Percentiles rank a stretch among this genome's conserved stretches.
phyloP scores from a whole-genome alignment of 73 alveolate species.

The Loxodes magnus region DNA sequence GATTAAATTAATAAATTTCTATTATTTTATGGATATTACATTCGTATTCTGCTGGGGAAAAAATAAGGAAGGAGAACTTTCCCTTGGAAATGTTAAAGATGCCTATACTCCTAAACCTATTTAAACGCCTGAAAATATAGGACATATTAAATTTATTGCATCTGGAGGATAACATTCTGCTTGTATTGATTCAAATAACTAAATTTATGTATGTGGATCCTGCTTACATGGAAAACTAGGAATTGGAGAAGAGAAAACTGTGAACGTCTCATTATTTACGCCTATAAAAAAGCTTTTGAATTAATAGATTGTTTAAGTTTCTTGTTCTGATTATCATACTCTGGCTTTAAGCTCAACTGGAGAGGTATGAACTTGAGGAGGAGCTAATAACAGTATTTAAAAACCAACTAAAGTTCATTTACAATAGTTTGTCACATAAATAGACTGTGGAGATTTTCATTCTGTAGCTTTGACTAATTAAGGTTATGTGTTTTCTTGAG shows the following conservation, averaged over 20 bases:
- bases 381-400: no score
- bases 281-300: conserved; percentile 32
- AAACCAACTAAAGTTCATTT: conserved; percentile 52
- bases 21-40: no score
- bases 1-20: no score
- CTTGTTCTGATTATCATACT: conserved; percentile 83
- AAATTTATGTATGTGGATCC: conserved; percentile 67
- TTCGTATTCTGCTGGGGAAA: conserved; percentile 83
- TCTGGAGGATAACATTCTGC: conserved; percentile 80
- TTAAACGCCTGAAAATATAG: conserved; percentile 36
- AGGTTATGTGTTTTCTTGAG: conserved; percentile 93
- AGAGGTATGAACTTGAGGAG: conserved; percentile 90
- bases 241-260: conserved; percentile 25
- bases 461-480: conserved; percentile 83
- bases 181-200: conserved; percentile 54
- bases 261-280: conserved; percentile 30
- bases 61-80: conserved; percentile 81
- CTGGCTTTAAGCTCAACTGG: conserved; percentile 69
- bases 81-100: conserved; percentile 57
- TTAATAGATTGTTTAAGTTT: conserved; percentile 44
- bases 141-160: conserved; percentile 41
- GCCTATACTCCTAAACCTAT: conserved; percentile 61
- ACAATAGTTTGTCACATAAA: conserved; percentile 51
- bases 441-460: conserved; percentile 97
- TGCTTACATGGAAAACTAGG: conserved; percentile 81